Evolutionary conservation across 2,329 filamentous ascomycete genomes (phyloP).

Genomic region (Calonectria pauciramosa): DNA sequence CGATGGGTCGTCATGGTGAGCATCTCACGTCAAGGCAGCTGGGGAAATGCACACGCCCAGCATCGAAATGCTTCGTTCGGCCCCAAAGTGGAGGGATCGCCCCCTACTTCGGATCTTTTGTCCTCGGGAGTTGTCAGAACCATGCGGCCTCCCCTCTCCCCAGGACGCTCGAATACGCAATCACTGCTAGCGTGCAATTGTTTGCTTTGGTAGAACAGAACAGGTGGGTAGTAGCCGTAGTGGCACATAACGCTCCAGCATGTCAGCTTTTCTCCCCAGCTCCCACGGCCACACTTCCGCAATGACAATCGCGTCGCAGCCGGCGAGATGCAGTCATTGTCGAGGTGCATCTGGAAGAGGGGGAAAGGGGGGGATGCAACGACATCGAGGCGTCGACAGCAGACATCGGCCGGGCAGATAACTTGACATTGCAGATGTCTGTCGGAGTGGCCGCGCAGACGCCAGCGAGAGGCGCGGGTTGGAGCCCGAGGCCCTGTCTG

Average conservation of each 20-base stretch:
- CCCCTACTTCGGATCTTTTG: constrained; percentile 34
- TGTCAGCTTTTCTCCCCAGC: constrained; percentile 19
- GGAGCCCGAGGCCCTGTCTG: constrained; percentile 20
- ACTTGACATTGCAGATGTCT: constrained; percentile 10
- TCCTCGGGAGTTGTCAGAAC: constrained; percentile 29
- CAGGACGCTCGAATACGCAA: constrained; percentile 14
- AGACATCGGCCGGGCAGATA: constrained; percentile 11
- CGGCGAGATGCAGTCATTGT: constrained; percentile 24
- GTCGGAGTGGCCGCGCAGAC: constrained; percentile 16
- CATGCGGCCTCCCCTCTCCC: constrained; percentile 10
- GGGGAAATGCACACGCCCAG: constrained; percentile 27
- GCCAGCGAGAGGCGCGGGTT: constrained; percentile 23
- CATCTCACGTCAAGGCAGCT: constrained; percentile 20
- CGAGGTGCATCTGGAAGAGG: constrained; percentile 10
- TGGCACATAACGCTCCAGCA: constrained; percentile 16
- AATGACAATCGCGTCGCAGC: constrained; percentile 16
- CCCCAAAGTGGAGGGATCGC: constrained; percentile 19
- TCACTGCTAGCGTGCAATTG: constrained; percentile 11
- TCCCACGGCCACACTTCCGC: constrained; percentile 13
- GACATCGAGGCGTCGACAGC: constrained; percentile 3
- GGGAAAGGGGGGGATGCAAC: constrained; percentile 10
- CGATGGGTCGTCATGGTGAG: constrained; percentile 21
- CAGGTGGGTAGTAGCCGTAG: constrained; percentile 36
- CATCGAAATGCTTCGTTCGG: constrained; percentile 17
- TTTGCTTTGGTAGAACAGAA: constrained; percentile 20